Evolutionary conservation across 2,329 filamentous ascomycete genomes (phyloP).

Genomic region (Elsinoe necatrix): DNA sequence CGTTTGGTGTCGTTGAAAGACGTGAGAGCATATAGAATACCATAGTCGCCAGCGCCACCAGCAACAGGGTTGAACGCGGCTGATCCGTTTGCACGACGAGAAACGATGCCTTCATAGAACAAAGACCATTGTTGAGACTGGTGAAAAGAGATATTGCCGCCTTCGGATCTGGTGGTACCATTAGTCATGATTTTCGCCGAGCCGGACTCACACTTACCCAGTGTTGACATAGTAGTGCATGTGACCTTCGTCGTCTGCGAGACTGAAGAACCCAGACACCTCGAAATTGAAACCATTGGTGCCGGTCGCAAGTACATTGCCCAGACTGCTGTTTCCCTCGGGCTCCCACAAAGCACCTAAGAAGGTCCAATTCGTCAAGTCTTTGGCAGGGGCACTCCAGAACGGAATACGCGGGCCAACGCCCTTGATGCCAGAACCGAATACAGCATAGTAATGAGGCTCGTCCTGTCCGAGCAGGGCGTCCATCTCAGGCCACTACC

Average conservation of each 20-base stretch:
- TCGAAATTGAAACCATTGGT: conserved; percentile 42
- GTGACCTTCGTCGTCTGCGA: conserved; percentile 36
- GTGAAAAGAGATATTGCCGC: conserved; percentile 37
- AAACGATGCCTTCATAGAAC: conserved; percentile 39
- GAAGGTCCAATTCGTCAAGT: conserved; percentile 41
- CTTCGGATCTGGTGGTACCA: conserved; percentile 29
- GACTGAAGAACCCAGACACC: conserved; percentile 41
- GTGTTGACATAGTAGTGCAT: conserved; percentile 39
- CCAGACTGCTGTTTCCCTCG: conserved; percentile 34
- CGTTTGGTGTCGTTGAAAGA: conserved; percentile 43
- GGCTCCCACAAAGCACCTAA: conserved; percentile 41
- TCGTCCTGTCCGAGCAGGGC: conserved; percentile 33
- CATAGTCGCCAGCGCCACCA: conserved; percentile 38
- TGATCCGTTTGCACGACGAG: conserved; percentile 37
- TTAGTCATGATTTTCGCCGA: not conserved
- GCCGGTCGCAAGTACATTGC: conserved; percentile 36
- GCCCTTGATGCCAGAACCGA: conserved; percentile 41
- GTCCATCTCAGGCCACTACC: conserved; percentile 26
- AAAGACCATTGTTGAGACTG: conserved; percentile 36
- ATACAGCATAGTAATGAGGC: conserved; percentile 39
- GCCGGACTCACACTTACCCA: conserved; percentile 20
- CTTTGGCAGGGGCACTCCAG: conserved; percentile 37
- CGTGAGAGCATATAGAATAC: conserved; percentile 38
- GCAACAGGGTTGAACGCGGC: conserved; percentile 38
- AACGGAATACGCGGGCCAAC: conserved; percentile 41